Evolutionary conservation across 192 early-diverging fungal species (phyloP).

Genomic region (Rhizophlyctis rosea): DNA sequence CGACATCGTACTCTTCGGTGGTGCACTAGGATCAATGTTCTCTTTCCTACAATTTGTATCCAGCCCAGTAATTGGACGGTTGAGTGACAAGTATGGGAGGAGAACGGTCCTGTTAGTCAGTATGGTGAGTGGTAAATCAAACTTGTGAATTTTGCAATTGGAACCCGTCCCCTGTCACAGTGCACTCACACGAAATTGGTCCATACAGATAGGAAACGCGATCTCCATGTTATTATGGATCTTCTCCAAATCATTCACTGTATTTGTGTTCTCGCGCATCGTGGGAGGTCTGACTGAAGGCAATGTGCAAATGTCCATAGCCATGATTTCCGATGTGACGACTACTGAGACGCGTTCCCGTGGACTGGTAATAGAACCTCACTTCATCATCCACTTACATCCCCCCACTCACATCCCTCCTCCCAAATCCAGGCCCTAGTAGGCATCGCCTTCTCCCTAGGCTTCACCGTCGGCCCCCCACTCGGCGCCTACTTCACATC

Average conservation of each 20-base stretch:
- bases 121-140: slow-evolving; percentile 58
- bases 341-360: slow-evolving; percentile 68
- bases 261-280: slow-evolving; percentile 80
- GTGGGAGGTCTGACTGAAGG: slow-evolving; percentile 95
- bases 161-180: no score
- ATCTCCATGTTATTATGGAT: slow-evolving; percentile 89
- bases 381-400: no score
- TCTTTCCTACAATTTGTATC: slow-evolving; percentile 89
- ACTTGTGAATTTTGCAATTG: background rate
- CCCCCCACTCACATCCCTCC: no score
- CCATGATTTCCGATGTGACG: slow-evolving; percentile 94
- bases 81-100: slow-evolving; percentile 78
- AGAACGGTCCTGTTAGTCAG: slow-evolving; percentile 75
- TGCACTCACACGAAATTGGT: no score
- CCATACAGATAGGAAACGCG: slow-evolving; percentile 75
- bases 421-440: slow-evolving; percentile 89
- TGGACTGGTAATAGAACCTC: slow-evolving; percentile 81
- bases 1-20: slow-evolving; percentile 85
- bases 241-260: slow-evolving; percentile 75
- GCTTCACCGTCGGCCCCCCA: slow-evolving; percentile 93
- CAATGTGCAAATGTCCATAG: slow-evolving; percentile 94
- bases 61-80: slow-evolving; percentile 77
- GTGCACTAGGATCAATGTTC: slow-evolving; percentile 87
- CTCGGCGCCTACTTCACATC: slow-evolving; percentile 64
- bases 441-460: slow-evolving; percentile 93